Evolutionary conservation across 2,329 filamentous ascomycete species (phyloP), one percentile per base, ranked within the genome.

Genomic region (Calcarisporium arbuscula): DNA sequence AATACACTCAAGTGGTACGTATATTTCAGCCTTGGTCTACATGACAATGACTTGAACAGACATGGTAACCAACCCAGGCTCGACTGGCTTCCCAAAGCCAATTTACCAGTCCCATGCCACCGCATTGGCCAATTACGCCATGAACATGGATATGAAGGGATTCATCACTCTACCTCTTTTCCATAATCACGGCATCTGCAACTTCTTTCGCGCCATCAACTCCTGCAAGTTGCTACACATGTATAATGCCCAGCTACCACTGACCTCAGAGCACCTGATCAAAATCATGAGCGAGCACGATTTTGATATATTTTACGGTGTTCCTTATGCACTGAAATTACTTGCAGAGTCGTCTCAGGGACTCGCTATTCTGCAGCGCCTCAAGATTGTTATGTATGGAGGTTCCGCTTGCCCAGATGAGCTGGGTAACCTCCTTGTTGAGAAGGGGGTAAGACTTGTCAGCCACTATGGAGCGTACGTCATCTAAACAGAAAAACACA

Each of bases 291-390:
- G 53, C 7, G 50, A 50, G 7, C 50, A 64, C 36, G 42, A 63
- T 14, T 63, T 72, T 11, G 64, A 79, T 37, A 67, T 72, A 19
- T 67, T 82, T 30, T 69, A 77, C 39, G 67, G 63, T 11, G 78
- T 82, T 1, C 78, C 78, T 0, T 82, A 81, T 46, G 69, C 72
- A 0, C 51, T 82, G 18, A 80, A 81, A 46, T 58, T 82, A 0
- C 58, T 82, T 1, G 67, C 68, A 3, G 79, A 82, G 49, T 64
- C 66, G 0, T 56, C 68, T 4, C 61, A 67, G n/a, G 78, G 77
- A 0, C 60, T 77, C 12, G 44, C 56, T 3, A 53, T 56, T 3
- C 55, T 79, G 11, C 52, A 53, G 4, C 50, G 56, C 11, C 58
- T 69, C 5, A 67, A 72, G 43, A 47, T 73, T 4, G 72, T 78